These are phyloP conservation scores for Trypanosoma cruzi DNA, from an alignment of 208 protist genomes.

Conservation along the genomic window DNA sequence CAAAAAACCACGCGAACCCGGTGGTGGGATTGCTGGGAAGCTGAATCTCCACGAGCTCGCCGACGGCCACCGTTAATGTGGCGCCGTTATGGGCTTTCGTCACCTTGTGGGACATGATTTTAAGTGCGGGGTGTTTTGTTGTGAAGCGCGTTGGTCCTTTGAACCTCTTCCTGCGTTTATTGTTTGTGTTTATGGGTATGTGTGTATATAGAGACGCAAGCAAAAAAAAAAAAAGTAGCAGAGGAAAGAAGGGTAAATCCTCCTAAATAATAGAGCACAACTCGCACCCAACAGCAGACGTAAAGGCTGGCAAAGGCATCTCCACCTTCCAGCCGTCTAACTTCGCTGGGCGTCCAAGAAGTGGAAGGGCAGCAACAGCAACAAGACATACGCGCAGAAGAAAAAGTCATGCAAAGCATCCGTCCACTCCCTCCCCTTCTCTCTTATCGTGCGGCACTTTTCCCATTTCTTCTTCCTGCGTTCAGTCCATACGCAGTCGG, in stretches of 20 bases:
- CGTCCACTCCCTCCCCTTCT: neutral
- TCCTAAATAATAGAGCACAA: too few species aligned
- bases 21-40: slow-evolving; percentile 73
- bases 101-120: slow-evolving; percentile 12
- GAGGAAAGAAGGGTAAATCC: too few species aligned
- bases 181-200: too few species aligned
- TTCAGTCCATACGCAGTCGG: neutral
- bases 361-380: neutral
- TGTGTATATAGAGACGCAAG: too few species aligned
- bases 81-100: slow-evolving; percentile 30
- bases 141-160: too few species aligned
- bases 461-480: neutral
- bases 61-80: slow-evolving; percentile 29
- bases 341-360: neutral
- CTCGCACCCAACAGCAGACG: too few species aligned
- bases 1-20: slow-evolving; percentile 62
- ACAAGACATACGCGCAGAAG: neutral
- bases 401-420: neutral
- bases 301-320: too few species aligned
- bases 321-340: neutral
- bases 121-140: too few species aligned
- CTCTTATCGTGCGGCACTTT: neutral
- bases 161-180: too few species aligned
- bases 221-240: too few species aligned
- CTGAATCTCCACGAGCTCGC: slow-evolving; percentile 30